phyloP scores from a whole-genome alignment of 208 protist genomes.

The Acanthamoeba royreba region DNA sequence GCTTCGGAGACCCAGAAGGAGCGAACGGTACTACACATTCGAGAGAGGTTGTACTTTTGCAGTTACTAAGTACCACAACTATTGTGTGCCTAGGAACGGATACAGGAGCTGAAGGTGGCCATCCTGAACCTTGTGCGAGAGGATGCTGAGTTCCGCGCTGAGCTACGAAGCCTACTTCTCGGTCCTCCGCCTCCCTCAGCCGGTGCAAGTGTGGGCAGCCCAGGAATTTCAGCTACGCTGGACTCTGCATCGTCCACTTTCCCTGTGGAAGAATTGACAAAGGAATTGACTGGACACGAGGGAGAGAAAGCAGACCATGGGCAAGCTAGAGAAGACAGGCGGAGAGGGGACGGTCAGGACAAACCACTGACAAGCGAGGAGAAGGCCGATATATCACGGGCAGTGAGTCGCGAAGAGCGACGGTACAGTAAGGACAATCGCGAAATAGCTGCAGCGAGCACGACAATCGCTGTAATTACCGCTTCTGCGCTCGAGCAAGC shows the following conservation, averaged over 20 bases:
- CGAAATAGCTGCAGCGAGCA: too few relatives aligned
- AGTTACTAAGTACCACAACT: background rate
- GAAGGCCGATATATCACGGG: too few relatives aligned
- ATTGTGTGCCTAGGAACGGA: background rate
- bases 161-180: background rate
- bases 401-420: too few relatives aligned
- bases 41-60: background rate
- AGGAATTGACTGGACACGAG: too few relatives aligned
- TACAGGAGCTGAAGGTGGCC: background rate
- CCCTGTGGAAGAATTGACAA: too few relatives aligned
- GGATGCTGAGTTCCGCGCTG: background rate
- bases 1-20: background rate
- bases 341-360: background rate
- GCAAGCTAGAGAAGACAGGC: background rate
- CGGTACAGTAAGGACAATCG: too few relatives aligned
- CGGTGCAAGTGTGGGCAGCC: background rate
- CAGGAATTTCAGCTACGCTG: too few relatives aligned
- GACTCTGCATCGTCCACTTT: too few relatives aligned
- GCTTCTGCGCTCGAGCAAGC: too few relatives aligned
- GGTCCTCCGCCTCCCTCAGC: background rate
- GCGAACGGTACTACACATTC: background rate
- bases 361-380: too few relatives aligned
- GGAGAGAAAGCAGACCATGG: background rate
- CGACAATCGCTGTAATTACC: too few relatives aligned
- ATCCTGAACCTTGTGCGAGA: background rate